Evolutionary conservation across 352 stramenopile genomes (phyloP), one percentile per base, ranked within the genome.

Genomic region (Achlya hypogyna): DNA sequence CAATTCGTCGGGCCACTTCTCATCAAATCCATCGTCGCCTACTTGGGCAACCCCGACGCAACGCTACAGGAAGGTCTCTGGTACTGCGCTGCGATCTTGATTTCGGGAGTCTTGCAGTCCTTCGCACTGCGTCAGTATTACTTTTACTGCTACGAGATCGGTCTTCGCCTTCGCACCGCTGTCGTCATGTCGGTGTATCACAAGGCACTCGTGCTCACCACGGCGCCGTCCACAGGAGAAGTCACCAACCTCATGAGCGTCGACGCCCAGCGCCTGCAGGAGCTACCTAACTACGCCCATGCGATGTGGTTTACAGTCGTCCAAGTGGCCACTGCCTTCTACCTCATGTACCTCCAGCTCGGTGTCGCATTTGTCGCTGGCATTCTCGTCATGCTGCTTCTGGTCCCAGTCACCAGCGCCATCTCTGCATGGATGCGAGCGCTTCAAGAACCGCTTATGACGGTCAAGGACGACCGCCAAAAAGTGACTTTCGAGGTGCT

Each of bases 221-320:
- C 81, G 82, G 80, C 89, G 67, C 82, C 77, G 66, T 95, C 79
- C 31, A 84, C 91, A n/a, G 96, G 96, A 56, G 91, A 98, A 79
- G 98, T 98, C 71, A 97, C 92, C 16, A 99, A 98, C 71, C 85
- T 99, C 32, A 98, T 98, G 81, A 96, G 90, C 9, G 97, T 98
- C 72, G 96, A 99, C 76, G 94, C 93, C 12, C 88, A 98, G 75
- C 82, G 93, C 10, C 78, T 99, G 47, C 95, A 98, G 72, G 91
- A 98, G 56, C 77, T 98, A 40, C 96, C 91, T 53, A 65, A 49
- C 18, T 51, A 23, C 42, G 22, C 42, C 0, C 4, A 64, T 27
- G 35, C 20, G 35, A 29, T 4, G 35, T 64, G 29, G 56, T 64
- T 22, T 53, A 56, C 49, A 3, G 1, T 78, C 2, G 90, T 91